Base-by-base conservation (phyloP, 306 rosid species). In the Quillaja saponaria region DNA sequence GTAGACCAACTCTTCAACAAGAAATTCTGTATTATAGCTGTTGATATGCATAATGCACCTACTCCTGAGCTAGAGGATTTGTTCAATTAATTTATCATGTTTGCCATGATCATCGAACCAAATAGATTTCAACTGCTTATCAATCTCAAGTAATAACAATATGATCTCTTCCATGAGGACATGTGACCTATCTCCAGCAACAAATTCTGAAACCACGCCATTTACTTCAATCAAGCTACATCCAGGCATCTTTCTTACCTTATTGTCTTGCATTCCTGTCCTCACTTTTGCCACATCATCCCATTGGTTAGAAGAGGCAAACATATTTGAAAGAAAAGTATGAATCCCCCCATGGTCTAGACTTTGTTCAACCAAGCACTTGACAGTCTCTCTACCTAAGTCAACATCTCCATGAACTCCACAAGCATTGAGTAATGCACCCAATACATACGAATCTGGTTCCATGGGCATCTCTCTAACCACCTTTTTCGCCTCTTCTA, bases 351-450 rank as follows among this genome's bases (percentile, higher is more conserved):
- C 71, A 37, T 73, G 82, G 66, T 81, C 85, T 58, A 65, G 40
- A 13, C 63, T 72, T 63, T 73, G 55, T 40, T 76, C 54, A 13
- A 68, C 59, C 63, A 81, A 66, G 59, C 5, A 49, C 68, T 46
- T 59, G 8, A 63, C 68, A 63, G 66, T 66, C 65, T 73, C 73
- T 66, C 55, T 66, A 7, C 72, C 82, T 47, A 81, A 62, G 33
- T 77, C 72, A 10, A 77, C 56, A 51, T 77, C 64, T 45, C 82
- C 82, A 58, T 63, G 76, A 61, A 64, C 70, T 48, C 82, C 51
- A 66, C 78, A 77, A 33, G 85, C 80, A 66, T 77, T 77, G 17
- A 81, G 82, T 61, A 77, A 66, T 62, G 82, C 85, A 34, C 82
- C 85, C 52, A 77, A 63, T 8, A 81, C 78, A 6, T 55, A 70